These are phyloP conservation scores for Quercus mongolica DNA, from an alignment of 306 rosid species.

Conservation along the genomic window DNA sequence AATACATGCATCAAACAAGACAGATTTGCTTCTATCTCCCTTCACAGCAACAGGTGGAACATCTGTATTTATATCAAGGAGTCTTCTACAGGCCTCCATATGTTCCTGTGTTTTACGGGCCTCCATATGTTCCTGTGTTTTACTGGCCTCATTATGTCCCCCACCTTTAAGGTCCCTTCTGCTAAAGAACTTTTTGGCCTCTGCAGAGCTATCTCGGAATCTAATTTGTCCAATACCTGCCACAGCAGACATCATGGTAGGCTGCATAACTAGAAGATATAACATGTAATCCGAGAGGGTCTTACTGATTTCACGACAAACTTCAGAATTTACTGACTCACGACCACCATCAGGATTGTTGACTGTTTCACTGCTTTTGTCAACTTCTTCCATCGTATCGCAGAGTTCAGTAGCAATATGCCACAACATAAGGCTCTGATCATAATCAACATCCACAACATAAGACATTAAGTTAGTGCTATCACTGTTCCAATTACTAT, in stretches of 20 bases:
- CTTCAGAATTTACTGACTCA: no score
- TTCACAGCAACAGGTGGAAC: neutral
- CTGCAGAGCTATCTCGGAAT: constrained; percentile 18
- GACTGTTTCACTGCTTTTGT: neutral
- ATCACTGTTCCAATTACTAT: neutral
- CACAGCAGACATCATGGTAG: constrained; percentile 29
- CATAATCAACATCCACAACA: constrained; percentile 22
- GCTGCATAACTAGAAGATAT: constrained; percentile 34
- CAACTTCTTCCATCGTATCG: neutral
- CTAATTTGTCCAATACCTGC: constrained; percentile 32
- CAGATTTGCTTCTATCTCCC: constrained; percentile 15
- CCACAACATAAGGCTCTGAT: constrained; percentile 31
- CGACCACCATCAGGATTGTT: no score
- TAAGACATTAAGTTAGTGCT: neutral
- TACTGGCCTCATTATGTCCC: no score
- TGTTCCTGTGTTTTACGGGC: neutral
- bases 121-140: no score
- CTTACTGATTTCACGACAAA: neutral
- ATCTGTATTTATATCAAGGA: neutral
- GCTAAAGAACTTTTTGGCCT: neutral
- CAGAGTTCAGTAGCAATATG: constrained; percentile 50
- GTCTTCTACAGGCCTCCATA: neutral
- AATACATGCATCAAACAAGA: constrained; percentile 13
- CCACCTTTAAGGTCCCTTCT: neutral
- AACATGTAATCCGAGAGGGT: constrained; percentile 39